A percentile compares a stretch with the other conserved stretches of the same genome.
Conservation (phyloP, 495 filamentous ascomycete species). For the Xeromyces bisporus region DNA sequence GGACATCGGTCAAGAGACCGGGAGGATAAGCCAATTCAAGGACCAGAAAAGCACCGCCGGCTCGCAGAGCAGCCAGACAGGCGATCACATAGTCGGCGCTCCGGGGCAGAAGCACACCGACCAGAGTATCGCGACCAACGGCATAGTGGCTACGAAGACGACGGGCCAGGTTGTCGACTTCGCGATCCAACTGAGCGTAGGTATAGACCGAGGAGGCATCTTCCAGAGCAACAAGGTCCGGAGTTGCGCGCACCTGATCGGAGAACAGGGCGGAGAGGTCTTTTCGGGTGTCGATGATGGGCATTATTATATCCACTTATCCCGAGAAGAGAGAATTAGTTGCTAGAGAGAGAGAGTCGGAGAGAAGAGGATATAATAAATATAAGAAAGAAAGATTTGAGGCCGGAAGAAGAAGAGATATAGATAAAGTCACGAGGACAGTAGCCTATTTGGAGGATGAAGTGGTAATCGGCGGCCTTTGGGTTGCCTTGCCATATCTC, state of each 20-base stretch:
- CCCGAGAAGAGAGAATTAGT: too few species aligned
- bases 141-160: constrained; percentile 40
- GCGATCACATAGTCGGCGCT: constrained; percentile 55
- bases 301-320: too few species aligned
- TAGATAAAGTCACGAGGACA: too few species aligned
- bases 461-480: too few species aligned
- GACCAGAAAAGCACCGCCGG: constrained; percentile 53
- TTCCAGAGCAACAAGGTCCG: constrained; percentile 42
- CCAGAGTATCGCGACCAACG: constrained; percentile 42
- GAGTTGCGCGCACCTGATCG: constrained; percentile 39
- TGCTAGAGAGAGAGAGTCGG: too few species aligned
- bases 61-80: constrained; percentile 47
- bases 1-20: constrained; percentile 44
- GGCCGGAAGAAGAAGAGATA: too few species aligned
- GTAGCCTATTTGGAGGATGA: too few species aligned
- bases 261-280: constrained; percentile 45
- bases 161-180: constrained; percentile 34
- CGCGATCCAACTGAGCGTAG: constrained; percentile 42
- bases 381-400: too few species aligned
- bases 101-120: constrained; percentile 47
- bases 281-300: constrained; percentile 42
- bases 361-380: too few species aligned
- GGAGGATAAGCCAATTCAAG: constrained; percentile 53
- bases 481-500: too few species aligned
- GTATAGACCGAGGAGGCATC: constrained; percentile 38